Evolutionary conservation across 352 stramenopile species (phyloP).

Genomic region (Globisporangium radiosum): DNA sequence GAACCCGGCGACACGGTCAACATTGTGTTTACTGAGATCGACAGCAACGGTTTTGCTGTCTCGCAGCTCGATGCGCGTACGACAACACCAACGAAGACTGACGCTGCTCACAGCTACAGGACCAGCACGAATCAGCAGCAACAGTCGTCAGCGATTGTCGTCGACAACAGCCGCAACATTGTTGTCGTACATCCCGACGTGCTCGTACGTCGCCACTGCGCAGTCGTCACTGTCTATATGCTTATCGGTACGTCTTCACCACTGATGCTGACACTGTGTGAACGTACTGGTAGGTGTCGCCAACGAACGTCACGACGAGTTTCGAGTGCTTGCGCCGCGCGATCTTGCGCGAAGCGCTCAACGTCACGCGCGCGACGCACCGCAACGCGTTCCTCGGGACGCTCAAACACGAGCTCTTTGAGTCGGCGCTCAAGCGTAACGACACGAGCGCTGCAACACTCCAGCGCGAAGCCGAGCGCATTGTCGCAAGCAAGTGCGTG

Average conservation of each 20-base stretch:
- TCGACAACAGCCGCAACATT: constrained; percentile 53
- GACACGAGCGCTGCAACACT: constrained; percentile 28
- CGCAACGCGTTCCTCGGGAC: constrained; percentile 65
- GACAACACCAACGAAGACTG: no score
- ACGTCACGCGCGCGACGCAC: constrained; percentile 48
- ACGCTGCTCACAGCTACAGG: no score
- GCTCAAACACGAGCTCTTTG: constrained; percentile 82
- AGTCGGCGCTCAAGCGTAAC: constrained; percentile 38
- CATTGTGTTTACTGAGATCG: constrained; percentile 61
- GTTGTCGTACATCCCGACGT: constrained; percentile 74
- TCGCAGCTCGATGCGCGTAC: no score
- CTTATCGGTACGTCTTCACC: background rate
- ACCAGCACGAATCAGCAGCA: background rate
- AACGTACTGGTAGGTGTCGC: constrained; percentile 44
- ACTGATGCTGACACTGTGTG: background rate
- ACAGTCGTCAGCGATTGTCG: constrained; percentile 16
- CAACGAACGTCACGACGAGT: constrained; percentile 74
- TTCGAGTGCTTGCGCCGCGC: constrained; percentile 64
- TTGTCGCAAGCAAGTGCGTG: constrained; percentile 59
- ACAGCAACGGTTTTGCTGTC: constrained; percentile 7
- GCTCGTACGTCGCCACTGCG: constrained; percentile 29
- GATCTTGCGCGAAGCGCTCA: constrained; percentile 59
- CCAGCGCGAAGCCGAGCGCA: constrained; percentile 29
- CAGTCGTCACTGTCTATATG: background rate
- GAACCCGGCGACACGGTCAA: constrained; percentile 76